Evolutionary conservation across 2,329 filamentous ascomycete species (phyloP).

Genomic region (Pseudopithomyces maydicus): DNA sequence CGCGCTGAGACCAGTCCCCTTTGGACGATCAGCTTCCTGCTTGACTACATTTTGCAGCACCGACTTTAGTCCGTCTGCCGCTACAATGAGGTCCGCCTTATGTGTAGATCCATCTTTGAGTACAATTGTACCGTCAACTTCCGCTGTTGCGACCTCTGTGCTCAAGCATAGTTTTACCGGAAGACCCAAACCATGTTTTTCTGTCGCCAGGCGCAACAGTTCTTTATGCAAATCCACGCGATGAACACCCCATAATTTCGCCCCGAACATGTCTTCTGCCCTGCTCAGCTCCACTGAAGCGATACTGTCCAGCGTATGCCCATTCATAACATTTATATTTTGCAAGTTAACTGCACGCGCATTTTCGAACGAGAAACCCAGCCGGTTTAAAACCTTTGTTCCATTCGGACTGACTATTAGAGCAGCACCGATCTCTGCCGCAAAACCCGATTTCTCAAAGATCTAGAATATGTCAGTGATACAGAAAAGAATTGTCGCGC

Average conservation of each 20-base stretch:
- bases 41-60: conserved; percentile 1
- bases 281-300: neutral
- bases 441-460: conserved; percentile 9
- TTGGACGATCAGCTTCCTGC: neutral
- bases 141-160: neutral
- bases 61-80: conserved; percentile 9
- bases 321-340: neutral
- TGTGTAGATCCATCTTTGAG: conserved; percentile 8
- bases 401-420: conserved; percentile 10
- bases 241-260: conserved; percentile 1
- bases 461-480: neutral
- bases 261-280: conserved; percentile 2
- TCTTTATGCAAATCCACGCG: conserved; percentile 9
- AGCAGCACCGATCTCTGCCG: conserved; percentile 8
- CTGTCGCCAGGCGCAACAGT: conserved; percentile 5
- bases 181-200: neutral
- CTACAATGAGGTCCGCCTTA: conserved; percentile 12
- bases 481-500: too few relatives aligned
- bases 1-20: conserved; percentile 6
- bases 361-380: conserved; percentile 11
- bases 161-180: neutral
- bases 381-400: conserved; percentile 3
- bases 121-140: conserved; percentile 2
- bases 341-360: conserved; percentile 3
- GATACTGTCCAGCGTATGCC: neutral